phyloP scores from a whole-genome alignment of 192 early-diverging fungal genomes.

The Gamsiella multidivaricata region DNA sequence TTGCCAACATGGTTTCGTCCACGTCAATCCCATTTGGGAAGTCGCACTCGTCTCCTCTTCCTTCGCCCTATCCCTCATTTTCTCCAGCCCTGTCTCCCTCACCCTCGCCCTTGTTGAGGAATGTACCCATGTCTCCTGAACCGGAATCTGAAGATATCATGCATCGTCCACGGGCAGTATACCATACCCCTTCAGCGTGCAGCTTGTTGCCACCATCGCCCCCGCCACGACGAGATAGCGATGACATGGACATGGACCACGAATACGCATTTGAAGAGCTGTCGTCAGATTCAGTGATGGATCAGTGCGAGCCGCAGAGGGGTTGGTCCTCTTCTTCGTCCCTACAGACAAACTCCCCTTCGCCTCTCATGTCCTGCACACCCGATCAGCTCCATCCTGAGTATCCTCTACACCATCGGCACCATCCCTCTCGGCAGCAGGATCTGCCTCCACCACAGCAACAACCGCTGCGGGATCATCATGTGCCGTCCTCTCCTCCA shows the following conservation, averaged over 20 bases:
- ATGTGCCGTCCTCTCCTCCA: background rate
- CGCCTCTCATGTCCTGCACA: constrained; percentile 25
- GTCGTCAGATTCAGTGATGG: constrained; percentile 41
- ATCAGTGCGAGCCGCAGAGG: constrained; percentile 41
- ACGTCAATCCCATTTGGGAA: background rate
- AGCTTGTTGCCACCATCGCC: constrained; percentile 1
- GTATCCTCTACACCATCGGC: background rate
- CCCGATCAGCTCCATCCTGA: background rate
- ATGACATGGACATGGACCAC: constrained; percentile 12
- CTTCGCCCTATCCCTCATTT: constrained; percentile 11
- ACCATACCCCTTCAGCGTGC: no score
- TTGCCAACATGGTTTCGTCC: constrained; percentile 31
- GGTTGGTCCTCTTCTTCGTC: constrained; percentile 36
- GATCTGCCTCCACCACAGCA: constrained; percentile 9
- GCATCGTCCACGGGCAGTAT: background rate
- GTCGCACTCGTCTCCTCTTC: background rate
- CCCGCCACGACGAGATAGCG: background rate
- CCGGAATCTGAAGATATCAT: constrained; percentile 7
- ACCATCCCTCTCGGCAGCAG: background rate
- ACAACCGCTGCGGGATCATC: constrained; percentile 3
- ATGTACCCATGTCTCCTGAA: constrained; percentile 29
- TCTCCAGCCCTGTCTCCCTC: constrained; percentile 22
- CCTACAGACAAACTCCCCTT: constrained; percentile 33
- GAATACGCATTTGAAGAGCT: constrained; percentile 18
- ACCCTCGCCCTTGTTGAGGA: constrained; percentile 5